Conservation (phyloP, 2,329 filamentous ascomycete species). For the Exophiala phaeomuriformis region DNA sequence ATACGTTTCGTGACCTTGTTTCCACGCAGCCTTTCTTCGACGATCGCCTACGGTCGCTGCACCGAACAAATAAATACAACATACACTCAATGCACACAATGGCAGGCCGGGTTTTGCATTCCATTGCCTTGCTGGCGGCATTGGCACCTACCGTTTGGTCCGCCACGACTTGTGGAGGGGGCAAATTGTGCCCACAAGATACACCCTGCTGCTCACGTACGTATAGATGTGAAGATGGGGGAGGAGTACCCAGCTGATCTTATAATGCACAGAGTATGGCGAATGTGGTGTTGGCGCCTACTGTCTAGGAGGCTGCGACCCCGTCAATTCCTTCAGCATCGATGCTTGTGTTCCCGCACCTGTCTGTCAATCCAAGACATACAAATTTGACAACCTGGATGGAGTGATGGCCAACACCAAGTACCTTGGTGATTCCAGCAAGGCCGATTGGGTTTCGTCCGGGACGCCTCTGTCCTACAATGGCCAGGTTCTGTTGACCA, state of each 20-base stretch:
- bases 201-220: conserved; percentile 74
- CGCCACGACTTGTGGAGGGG: conserved; percentile 34
- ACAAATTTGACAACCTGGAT: conserved; percentile 66
- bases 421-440: conserved; percentile 76
- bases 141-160: conserved; percentile 28
- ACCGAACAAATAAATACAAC: not conserved
- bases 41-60: conserved; percentile 11
- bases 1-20: not conserved
- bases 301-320: conserved; percentile 93
- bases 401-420: conserved; percentile 63
- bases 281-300: conserved; percentile 89
- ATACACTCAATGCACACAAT: conserved; percentile 3
- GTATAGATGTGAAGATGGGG: conserved; percentile 32
- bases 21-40: conserved; percentile 13
- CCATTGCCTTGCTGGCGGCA: conserved; percentile 13
- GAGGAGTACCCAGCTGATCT: conserved; percentile 6
- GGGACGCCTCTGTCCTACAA: conserved; percentile 62
- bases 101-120: conserved; percentile 16
- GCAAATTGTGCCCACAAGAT: conserved; percentile 60
- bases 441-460: conserved; percentile 81
- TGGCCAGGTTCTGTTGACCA: conserved; percentile 72
- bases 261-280: conserved; percentile 76
- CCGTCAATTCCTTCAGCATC: conserved; percentile 70
- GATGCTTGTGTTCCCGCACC: conserved; percentile 81
- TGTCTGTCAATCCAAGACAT: conserved; percentile 66